Base-by-base conservation (phyloP, 352 stramenopile genomes). In the Pythium apleroticum region DNA sequence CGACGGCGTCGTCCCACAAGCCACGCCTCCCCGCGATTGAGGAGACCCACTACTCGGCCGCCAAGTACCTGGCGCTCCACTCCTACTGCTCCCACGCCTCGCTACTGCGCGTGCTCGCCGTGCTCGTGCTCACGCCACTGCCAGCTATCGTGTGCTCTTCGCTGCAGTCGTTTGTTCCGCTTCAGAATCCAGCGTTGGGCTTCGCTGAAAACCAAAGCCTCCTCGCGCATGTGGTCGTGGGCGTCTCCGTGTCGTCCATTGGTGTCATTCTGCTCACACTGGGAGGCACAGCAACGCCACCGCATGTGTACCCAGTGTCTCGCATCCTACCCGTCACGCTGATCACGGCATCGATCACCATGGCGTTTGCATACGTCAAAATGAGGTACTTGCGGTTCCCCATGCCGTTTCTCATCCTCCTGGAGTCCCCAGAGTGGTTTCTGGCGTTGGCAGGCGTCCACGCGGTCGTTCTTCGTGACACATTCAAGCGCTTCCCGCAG, bases 41-140 rank as follows among this genome's bases (percentile, higher is more conserved):
- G 30, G 24, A 41, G 35, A 19, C 35, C 35, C n/a, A 33, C 24
- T 71, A 71, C 65, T 71, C 65, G 24, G 37, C 37, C 5, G 17
- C 45, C 52, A 71, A 66, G 53, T 60, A 60, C 6, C 20, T 71
- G 6, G 65, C 65, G 20, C 33, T 66, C 4, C 24, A 66, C 27
- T 45, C 31, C 6, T 71, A 66, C 53, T 50, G 17, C 33, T 6
- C 43, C 0, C 24, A 11, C 1, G 53, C 35, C 15, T 22, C 0
- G 17, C n/a, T 15, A 6, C 63, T 53, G 57, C 58, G 57, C 7
- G 65, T 63, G 30, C 24, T 46, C 1, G 15, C 19, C 17, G 65
- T 66, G 27, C n/a, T 66, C 15, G n/a, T 64, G 4, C 24, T 50
- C 24, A 66, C 58, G 24, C 65, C 58, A 15, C 11, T 57, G 6